Conservation (phyloP, 331 rosid species). For the Rosa hybrid region DNA sequence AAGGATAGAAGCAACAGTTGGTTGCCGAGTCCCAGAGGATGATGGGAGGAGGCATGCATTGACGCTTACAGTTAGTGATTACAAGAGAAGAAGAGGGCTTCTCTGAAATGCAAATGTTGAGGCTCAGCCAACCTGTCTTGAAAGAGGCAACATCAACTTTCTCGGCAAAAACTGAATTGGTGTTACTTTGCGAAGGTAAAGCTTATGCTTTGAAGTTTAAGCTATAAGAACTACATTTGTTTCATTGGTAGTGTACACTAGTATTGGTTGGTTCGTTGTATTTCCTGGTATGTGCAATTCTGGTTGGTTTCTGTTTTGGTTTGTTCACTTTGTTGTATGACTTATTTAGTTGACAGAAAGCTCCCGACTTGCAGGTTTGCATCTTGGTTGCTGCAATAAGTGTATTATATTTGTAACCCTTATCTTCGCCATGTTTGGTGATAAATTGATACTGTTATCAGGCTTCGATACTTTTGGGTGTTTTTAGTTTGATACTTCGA, state of each 20-base stretch:
- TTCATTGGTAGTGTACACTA: not conserved
- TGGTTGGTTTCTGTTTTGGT: not conserved
- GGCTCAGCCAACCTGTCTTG: not conserved
- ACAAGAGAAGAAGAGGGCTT: conserved; percentile 90
- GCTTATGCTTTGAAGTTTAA: not conserved
- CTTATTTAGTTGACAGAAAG: not conserved
- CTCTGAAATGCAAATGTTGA: conserved; percentile 42
- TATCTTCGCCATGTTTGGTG: not conserved
- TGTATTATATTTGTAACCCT: not conserved
- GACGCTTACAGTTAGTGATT: conserved; percentile 79
- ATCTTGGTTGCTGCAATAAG: not conserved
- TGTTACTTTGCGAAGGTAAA: not conserved
- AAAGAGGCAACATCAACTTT: conserved; percentile 1
- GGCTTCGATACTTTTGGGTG: not conserved
- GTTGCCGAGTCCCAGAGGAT: conserved; percentile 72
- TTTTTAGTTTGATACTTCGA: no score
- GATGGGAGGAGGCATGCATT: conserved; percentile 67
- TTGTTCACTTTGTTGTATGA: not conserved
- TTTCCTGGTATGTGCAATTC: not conserved
- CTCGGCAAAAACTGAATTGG: not conserved
- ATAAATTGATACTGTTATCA: not conserved
- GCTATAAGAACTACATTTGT: not conserved
- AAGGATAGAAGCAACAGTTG: conserved; percentile 71
- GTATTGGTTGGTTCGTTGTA: not conserved
- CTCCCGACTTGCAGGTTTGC: not conserved